A percentile compares a stretch with the other conserved stretches of the same genome.
Evolutionary conservation across 2,329 filamentous ascomycete genomes (phyloP).

Genomic region (Claviceps sp.): DNA sequence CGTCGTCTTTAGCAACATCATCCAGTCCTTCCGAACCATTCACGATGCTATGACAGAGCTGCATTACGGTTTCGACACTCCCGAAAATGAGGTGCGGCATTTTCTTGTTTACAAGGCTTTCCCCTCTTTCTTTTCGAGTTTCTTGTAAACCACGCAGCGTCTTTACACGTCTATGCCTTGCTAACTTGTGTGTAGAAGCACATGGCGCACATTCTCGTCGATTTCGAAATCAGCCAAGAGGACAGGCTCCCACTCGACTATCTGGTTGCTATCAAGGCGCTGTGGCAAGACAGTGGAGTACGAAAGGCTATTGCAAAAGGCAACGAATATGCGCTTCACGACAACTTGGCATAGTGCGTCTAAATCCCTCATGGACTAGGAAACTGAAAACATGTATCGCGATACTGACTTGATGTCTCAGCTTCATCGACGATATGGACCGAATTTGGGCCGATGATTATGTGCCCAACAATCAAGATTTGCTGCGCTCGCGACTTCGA

Average conservation of each 20-base stretch:
- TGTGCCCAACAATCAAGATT: conserved; percentile 84
- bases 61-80: conserved; percentile 62
- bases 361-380: neutral
- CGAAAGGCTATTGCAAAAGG: conserved; percentile 82
- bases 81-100: conserved; percentile 64
- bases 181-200: conserved; percentile 43
- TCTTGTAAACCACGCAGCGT: conserved; percentile 13
- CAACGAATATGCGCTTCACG: conserved; percentile 92
- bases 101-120: neutral
- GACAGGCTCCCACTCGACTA: conserved; percentile 70
- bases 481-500: conserved; percentile 91
- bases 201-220: conserved; percentile 62
- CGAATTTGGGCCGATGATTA: conserved; percentile 65
- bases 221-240: conserved; percentile 70
- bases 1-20: conserved; percentile 88
- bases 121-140: neutral
- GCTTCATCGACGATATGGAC: conserved; percentile 72
- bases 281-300: conserved; percentile 78
- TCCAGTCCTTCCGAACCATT: conserved; percentile 84
- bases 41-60: conserved; percentile 85
- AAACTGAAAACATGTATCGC: neutral
- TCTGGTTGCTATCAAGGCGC: conserved; percentile 63
- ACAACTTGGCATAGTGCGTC: conserved; percentile 84
- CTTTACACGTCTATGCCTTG: neutral
- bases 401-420: conserved; percentile 21